A percentile compares a stretch with the other conserved stretches of the same genome.
phyloP scores from a whole-genome alignment of 768 basidiomycete genomes.

The Serendipita vermifera region DNA sequence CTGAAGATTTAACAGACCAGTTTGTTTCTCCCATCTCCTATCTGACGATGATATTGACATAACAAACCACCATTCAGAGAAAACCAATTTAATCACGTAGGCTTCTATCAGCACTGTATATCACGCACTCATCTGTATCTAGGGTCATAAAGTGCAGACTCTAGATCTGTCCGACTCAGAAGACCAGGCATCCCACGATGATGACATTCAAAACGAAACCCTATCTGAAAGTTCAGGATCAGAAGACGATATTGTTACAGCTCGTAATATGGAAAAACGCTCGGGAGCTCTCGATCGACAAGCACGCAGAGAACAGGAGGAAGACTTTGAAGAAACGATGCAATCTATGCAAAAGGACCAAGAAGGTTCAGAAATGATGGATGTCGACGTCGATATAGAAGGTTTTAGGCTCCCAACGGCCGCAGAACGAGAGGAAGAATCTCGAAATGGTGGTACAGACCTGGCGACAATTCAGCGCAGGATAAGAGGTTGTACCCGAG shows the following conservation, averaged over 20 bases:
- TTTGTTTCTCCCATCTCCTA: too few species aligned
- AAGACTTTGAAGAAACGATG: constrained; percentile 54
- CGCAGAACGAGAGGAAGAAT: constrained; percentile 61
- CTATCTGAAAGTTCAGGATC: constrained; percentile 33
- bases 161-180: constrained; percentile 20
- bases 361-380: constrained; percentile 34
- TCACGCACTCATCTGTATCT: too few species aligned
- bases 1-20: too few species aligned
- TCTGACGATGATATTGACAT: not conserved
- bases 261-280: constrained; percentile 68
- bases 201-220: constrained; percentile 29
- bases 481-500: constrained; percentile 62
- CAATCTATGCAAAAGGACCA: constrained; percentile 27
- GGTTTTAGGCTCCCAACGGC: constrained; percentile 56
- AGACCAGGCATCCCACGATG: constrained; percentile 36
- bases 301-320: constrained; percentile 51
- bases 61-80: constrained; percentile 18
- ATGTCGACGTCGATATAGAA: constrained; percentile 27
- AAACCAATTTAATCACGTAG: too few species aligned
- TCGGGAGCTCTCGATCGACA: constrained; percentile 64
- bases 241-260: constrained; percentile 45
- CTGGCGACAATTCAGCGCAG: constrained; percentile 63
- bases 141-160: constrained; percentile 15
- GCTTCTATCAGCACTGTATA: too few species aligned
- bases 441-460: constrained; percentile 52